These are phyloP conservation scores for Mycosphaerella sp. DNA, from an alignment of 2,329 filamentous ascomycete genomes.

Conservation along the genomic window DNA sequence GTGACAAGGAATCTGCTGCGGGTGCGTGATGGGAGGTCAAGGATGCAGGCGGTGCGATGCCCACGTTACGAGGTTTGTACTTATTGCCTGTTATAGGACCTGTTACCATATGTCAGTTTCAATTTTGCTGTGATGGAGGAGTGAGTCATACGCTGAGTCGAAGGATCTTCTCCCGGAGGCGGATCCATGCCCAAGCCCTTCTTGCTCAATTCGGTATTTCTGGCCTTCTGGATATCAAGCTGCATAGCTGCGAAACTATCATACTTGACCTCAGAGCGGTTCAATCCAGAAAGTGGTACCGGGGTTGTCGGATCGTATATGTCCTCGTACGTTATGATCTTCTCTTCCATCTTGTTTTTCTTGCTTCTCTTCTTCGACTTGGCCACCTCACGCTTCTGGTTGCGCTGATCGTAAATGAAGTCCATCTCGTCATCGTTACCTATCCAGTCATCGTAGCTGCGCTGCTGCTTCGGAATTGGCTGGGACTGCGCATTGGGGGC, in stretches of 20 bases:
- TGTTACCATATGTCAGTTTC: constrained; percentile 9
- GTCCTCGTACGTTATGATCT: constrained; percentile 68
- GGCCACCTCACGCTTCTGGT: constrained; percentile 65
- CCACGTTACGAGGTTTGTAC: constrained; percentile 38
- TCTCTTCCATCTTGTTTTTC: constrained; percentile 44
- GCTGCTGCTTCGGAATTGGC: constrained; percentile 34
- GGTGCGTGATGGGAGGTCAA: constrained; percentile 2
- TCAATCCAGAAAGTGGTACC: constrained; percentile 78
- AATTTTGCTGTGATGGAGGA: too few species aligned
- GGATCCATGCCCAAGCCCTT: constrained; percentile 41
- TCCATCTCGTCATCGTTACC: constrained; percentile 74
- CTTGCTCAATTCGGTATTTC: constrained; percentile 46
- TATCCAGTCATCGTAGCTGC: constrained; percentile 72
- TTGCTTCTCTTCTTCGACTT: constrained; percentile 66
- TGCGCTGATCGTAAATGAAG: constrained; percentile 38
- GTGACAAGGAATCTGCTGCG: constrained; percentile 13
- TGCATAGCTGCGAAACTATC: constrained; percentile 76
- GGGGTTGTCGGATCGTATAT: constrained; percentile 79
- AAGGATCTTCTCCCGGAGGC: background rate
- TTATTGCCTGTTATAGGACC: constrained; percentile 34
- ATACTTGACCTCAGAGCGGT: constrained; percentile 75
- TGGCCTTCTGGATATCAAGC: constrained; percentile 69
- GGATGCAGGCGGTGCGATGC: constrained; percentile 22
- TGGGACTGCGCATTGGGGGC: constrained; percentile 13
- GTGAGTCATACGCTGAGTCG: constrained; percentile 7